These are phyloP conservation scores for Cyclostephanos invisitatus DNA, from an alignment of 108 stramenopile species.

Conservation along the genomic window DNA sequence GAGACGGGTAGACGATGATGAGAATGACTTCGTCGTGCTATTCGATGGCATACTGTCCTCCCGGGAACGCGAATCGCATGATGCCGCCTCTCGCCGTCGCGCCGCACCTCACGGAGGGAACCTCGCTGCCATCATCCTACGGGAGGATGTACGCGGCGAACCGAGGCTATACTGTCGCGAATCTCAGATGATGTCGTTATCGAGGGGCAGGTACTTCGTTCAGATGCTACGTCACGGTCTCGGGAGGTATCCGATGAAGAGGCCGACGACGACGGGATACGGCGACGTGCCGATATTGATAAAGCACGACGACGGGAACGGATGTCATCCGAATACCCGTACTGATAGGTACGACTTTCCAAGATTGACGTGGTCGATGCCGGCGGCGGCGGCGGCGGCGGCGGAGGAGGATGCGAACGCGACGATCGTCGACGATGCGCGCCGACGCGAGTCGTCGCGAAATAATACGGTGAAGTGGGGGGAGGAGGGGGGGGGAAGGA, in stretches of 20 bases:
- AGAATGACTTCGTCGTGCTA: slow-evolving; percentile 4
- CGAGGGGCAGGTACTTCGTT: slow-evolving; percentile 36
- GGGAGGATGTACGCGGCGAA: neutral
- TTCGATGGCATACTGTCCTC: slow-evolving; percentile 23
- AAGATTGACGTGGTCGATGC: slow-evolving; percentile 44
- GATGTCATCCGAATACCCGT: slow-evolving; percentile 32
- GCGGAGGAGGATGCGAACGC: too few relatives aligned
- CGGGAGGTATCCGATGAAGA: neutral
- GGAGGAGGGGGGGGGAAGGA: neutral
- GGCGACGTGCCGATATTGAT: slow-evolving; percentile 26
- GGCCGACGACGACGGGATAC: neutral
- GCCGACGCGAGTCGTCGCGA: neutral
- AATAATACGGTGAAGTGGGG: too few relatives aligned
- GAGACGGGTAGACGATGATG: too few relatives aligned
- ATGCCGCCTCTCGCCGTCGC: neutral
- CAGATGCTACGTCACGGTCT: slow-evolving; percentile 42
- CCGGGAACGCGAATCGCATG: neutral
- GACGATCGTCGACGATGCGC: neutral
- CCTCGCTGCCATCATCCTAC: slow-evolving; percentile 38
- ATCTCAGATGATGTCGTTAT: slow-evolving; percentile 34
- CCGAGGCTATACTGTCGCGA: slow-evolving; percentile 34
- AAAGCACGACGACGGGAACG: slow-evolving; percentile 52
- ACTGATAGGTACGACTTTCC: slow-evolving; percentile 42
- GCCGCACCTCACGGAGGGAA: too few relatives aligned
- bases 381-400: too few relatives aligned